Percentiles rank a stretch among this genome's conserved stretches.
phyloP scores from a whole-genome alignment of 805 yeast species.

The Sugiyamaella qingdaonensis region DNA sequence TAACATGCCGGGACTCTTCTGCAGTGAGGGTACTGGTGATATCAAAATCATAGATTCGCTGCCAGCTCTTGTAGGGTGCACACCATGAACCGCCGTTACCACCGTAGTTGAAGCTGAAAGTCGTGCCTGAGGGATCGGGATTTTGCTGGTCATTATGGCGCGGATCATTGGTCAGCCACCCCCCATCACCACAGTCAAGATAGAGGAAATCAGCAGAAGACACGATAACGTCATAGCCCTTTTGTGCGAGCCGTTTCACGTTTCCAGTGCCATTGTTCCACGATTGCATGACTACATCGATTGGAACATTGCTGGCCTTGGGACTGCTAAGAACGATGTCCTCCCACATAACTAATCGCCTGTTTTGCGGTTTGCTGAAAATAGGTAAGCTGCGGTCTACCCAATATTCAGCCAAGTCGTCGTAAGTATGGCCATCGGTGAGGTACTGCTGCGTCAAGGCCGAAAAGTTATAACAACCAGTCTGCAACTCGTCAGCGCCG shows the following conservation, averaged over 20 bases:
- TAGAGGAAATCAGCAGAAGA: slow-evolving; percentile 35
- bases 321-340: slow-evolving; percentile 30
- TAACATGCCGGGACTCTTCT: slow-evolving; percentile 30
- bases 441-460: slow-evolving; percentile 29
- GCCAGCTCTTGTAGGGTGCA: slow-evolving; percentile 44
- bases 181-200: slow-evolving; percentile 42
- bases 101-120: slow-evolving; percentile 32
- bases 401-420: slow-evolving; percentile 36
- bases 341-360: slow-evolving; percentile 41
- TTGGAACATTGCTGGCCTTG: slow-evolving; percentile 31
- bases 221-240: slow-evolving; percentile 40
- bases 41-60: slow-evolving; percentile 38
- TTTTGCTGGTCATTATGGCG: slow-evolving; percentile 28
- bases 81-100: slow-evolving; percentile 40
- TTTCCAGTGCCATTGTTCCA: slow-evolving; percentile 31
- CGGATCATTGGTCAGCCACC: slow-evolving; percentile 37
- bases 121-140: slow-evolving; percentile 18
- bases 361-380: slow-evolving; percentile 24
- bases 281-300: slow-evolving; percentile 35
- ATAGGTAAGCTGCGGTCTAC: slow-evolving; percentile 37
- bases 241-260: slow-evolving; percentile 31
- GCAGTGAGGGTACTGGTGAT: slow-evolving; percentile 33
- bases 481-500: slow-evolving; percentile 39
- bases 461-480: slow-evolving; percentile 36
- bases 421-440: slow-evolving; percentile 30